A percentile compares a stretch with the other conserved stretches of the same genome.
phyloP scores from a whole-genome alignment of 2,329 filamentous ascomycete species.

The Ceratocystis variospora region DNA sequence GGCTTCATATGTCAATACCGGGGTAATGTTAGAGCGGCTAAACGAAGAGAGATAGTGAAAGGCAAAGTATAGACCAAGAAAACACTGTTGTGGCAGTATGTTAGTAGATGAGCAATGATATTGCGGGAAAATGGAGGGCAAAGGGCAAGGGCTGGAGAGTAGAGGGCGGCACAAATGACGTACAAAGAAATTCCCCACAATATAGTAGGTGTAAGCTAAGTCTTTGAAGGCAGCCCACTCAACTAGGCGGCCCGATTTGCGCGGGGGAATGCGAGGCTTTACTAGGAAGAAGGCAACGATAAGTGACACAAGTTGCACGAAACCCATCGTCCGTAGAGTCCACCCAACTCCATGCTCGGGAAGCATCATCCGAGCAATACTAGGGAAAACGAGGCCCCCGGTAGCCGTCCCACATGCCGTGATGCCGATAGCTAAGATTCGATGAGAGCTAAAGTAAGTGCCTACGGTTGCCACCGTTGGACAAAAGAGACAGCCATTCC shows the following conservation, averaged over 20 bases:
- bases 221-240: conserved; percentile 36
- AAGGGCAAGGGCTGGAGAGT: neutral
- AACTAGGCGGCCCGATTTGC: conserved; percentile 30
- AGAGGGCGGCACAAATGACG: neutral
- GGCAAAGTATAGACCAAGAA: conserved; percentile 41
- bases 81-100: conserved; percentile 26
- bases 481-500: conserved; percentile 49
- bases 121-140: neutral
- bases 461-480: conserved; percentile 50
- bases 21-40: conserved; percentile 30
- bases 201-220: conserved; percentile 31
- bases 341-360: conserved; percentile 27
- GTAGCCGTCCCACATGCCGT: conserved; percentile 46
- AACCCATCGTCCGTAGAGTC: conserved; percentile 46
- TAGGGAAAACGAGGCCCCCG: conserved; percentile 45
- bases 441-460: conserved; percentile 47
- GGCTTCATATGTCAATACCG: conserved; percentile 31
- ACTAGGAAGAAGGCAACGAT: conserved; percentile 29
- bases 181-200: conserved; percentile 26
- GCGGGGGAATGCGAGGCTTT: conserved; percentile 31
- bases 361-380: conserved; percentile 21
- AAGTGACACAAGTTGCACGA: conserved; percentile 39
- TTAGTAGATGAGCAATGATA: conserved; percentile 4
- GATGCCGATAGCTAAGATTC: conserved; percentile 48
- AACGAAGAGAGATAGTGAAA: conserved; percentile 46